These are phyloP conservation scores for Hondaea fermentalgiana DNA, from an alignment of 108 stramenopile genomes.

Conservation along the genomic window DNA sequence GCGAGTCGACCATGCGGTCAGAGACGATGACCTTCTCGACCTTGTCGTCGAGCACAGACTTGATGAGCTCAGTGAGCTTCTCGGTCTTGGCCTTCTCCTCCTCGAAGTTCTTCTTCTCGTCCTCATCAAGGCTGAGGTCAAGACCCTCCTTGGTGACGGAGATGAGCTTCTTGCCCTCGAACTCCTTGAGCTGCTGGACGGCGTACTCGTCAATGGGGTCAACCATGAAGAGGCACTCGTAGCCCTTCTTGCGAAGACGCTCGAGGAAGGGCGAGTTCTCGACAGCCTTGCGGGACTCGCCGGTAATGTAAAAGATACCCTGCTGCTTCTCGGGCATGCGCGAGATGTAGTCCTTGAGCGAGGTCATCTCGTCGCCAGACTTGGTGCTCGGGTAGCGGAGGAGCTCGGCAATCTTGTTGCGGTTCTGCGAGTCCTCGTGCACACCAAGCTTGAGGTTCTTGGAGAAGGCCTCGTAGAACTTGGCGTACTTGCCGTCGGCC, in stretches of 20 bases:
- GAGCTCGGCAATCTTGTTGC: slow-evolving; percentile 98
- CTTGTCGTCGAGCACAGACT: slow-evolving; percentile 99
- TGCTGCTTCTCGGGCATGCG: slow-evolving; percentile 97
- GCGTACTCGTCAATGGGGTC: slow-evolving; percentile 99
- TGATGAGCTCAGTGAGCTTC: slow-evolving; percentile 98
- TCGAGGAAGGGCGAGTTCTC: slow-evolving; percentile 99
- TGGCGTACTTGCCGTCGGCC: slow-evolving; percentile 90
- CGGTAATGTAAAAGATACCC: slow-evolving; percentile 99
- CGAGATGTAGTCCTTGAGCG: slow-evolving; percentile 94
- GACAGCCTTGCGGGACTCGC: slow-evolving; percentile 95
- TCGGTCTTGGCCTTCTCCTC: slow-evolving; percentile 95
- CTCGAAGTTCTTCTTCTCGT: slow-evolving; percentile 95
- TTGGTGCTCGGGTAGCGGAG: slow-evolving; percentile 98
- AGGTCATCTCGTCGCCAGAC: slow-evolving; percentile 95
- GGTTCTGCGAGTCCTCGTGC: slow-evolving; percentile 99
- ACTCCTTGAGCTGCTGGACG: slow-evolving; percentile 99
- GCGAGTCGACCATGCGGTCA: slow-evolving; percentile 94
- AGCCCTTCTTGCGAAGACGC: slow-evolving; percentile 99
- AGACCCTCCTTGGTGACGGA: slow-evolving; percentile 99
- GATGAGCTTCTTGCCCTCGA: slow-evolving; percentile 99
- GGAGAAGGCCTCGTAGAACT: slow-evolving; percentile 99
- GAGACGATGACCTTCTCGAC: slow-evolving; percentile 99
- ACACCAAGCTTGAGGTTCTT: slow-evolving; percentile 99
- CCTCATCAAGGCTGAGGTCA: slow-evolving; percentile 79
- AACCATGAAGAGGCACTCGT: slow-evolving; percentile 97